Base-by-base conservation (phyloP, 129 eudicot genomes). In the Gnaphalium uliginosum region DNA sequence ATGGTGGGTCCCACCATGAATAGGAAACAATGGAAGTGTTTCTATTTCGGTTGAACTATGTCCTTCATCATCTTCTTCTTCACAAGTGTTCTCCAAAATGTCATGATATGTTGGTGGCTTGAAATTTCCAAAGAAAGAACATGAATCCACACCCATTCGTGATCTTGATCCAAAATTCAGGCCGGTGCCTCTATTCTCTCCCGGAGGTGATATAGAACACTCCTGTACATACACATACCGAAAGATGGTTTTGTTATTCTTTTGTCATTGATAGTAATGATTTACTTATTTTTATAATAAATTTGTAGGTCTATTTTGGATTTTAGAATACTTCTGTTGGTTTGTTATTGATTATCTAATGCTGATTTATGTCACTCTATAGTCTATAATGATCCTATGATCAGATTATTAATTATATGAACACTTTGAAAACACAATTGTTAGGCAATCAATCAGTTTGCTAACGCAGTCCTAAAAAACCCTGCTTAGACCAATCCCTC, bases 11-110 rank as follows among this genome's bases (percentile, higher is more conserved):
- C 37, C 88, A 14, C 84, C 91, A 32, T 87, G 98, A 84, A 91
- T 89, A 3, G 98, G 98, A 63, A 94, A 94, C 11, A 94, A 93
- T 19, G 98, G 92, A 14, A 94, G 97, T 58, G 98, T 94, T 73
- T 87, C 93, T 13, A 85, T 84, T 75, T 90, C 58, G 0, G 77
- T 35, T 79, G 82, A 79, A 6, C 48, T 60, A 21, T 29, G 22
- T 7, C 69, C 46, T 4, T 83, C 78, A 22, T 84, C 86, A 41
- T 84, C 84, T 41, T 84, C 83, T 18, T 80, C 76, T 8, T 77
- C 59, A 27, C 57, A 50, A 18, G 77, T 43, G 8, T 75, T 76
- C 66, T 86, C 90, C 80, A 76, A 80, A 76, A 80, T 80, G 71
- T 86, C 84, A 73, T 86, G 84, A 21, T 81, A 72, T 53, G 71